Evolutionary conservation across 345 rosid species (phyloP), one percentile per base, ranked within the genome.

Genomic region (Rhodamnia rubescens): DNA sequence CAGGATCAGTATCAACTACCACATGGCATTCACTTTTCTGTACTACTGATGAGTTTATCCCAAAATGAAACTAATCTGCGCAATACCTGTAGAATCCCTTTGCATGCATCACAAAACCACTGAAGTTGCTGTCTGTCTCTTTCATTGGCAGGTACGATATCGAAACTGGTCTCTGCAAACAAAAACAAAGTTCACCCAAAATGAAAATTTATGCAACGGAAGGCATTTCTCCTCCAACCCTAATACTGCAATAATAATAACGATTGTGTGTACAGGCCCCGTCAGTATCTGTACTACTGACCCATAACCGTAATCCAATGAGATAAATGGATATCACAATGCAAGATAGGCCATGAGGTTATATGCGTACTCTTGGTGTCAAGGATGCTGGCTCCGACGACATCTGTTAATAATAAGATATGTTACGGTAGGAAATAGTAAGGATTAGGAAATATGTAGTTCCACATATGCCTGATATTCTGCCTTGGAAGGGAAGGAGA

Each of bases 51-150:
- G 36, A 83, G 5, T 42, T 44, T 7, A 59, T 84, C 29, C 42
- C 80, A 59, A 57, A 52, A 75, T 20, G 58, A 40, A 82, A 82
- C 75, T 64, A 81, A 51, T 44, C 82, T 22, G 81, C 54, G 26
- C 22, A 21, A 55, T 92, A 96, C 99, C 98, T 90, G 98, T 32
- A 98, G 92, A 85, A 95, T 95, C 89, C 99, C 99, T 90, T 95
- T 96, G 94, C 99, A 97, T 50, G 98, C 96, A 90, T 98, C 92
- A 86, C 95, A 96, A 88, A 98, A 98, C 93, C 91, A 90, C 90
- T 93, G 92, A 64, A 98, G 93, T 88, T 96, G 98, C 88, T 92
- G 93, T 78, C 85, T 90, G 87, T 95, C 98, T 82, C 93, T 91
- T 90, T 93, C 99, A 81, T 85, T 91, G 61, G 91, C 93, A 32